phyloP scores from a whole-genome alignment of 192 early-diverging fungal genomes.

The Mortierella claussenii region DNA sequence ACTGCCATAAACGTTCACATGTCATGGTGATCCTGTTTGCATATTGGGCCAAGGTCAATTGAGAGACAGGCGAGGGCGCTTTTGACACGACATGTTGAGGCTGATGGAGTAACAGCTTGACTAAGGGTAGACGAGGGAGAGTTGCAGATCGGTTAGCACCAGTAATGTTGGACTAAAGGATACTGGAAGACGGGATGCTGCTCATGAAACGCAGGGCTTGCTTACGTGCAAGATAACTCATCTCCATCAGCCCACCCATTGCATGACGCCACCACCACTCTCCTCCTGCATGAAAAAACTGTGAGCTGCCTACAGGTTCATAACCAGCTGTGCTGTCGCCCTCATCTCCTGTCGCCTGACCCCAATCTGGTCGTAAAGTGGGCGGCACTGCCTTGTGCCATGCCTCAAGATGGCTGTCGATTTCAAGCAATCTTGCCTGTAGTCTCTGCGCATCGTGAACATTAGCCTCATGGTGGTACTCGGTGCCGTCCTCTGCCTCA shows the following conservation, averaged over 20 bases:
- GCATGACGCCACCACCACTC: conserved; percentile 54
- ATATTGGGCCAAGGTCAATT: conserved; percentile 25
- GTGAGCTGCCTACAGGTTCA: conserved; percentile 19
- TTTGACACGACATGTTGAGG: conserved; percentile 47
- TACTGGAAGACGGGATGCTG: too few relatives aligned
- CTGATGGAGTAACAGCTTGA: conserved; percentile 42
- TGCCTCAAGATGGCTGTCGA: conserved; percentile 41
- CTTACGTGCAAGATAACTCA: conserved; percentile 46
- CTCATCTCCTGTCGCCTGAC: conserved; percentile 15
- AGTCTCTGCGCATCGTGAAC: conserved; percentile 28
- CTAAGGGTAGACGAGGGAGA: not conserved
- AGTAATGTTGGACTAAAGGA: too few relatives aligned
- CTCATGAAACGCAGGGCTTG: too few relatives aligned
- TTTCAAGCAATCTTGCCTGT: conserved; percentile 29
- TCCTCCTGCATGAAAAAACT: conserved; percentile 46
- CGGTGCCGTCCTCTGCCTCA: conserved; percentile 49
- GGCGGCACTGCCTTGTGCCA: conserved; percentile 28
- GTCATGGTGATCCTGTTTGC: conserved; percentile 49
- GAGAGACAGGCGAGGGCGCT: conserved; percentile 19
- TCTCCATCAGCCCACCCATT: conserved; percentile 30
- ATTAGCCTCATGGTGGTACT: conserved; percentile 40
- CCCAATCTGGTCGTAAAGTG: conserved; percentile 33
- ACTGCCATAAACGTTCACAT: conserved; percentile 45
- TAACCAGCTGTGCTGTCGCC: conserved; percentile 17
- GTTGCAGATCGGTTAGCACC: too few relatives aligned